Evolutionary conservation across 768 basidiomycete species (phyloP), one percentile per base, ranked within the genome.

Genomic region (Boletus tylopilopsis): DNA sequence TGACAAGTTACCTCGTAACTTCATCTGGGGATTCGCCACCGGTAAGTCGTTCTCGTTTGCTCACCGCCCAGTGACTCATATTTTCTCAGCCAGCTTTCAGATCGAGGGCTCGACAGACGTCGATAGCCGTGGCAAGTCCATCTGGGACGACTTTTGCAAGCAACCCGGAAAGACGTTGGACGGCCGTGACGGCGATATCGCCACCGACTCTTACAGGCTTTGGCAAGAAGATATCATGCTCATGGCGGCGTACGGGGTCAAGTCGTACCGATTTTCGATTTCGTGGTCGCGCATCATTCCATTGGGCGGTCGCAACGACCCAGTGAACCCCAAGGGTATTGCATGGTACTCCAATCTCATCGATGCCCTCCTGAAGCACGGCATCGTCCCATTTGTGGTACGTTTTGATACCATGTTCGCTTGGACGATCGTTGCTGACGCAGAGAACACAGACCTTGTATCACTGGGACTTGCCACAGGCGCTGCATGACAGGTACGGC

Each of bases 401-500:
- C 36, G 80, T 76, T 34, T 3, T 7, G 0, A 23, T 19, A 12
- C 6, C 29, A 6, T 12, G 29, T 22, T 30, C 30, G 6, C 0
- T 3, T 27, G 15, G 5, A 11, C 3, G 39, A 16, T 42, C 18
- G 49, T 47, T 10, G 7, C 21, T 41, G 25, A 51, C 37, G 23
- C 13, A 7, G 18, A 13, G 5, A 23, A 45, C 46, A 10, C 53
- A 86, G 82, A 87, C 83, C 0, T 67, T 87, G 30, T 85, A 85
- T 60, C 85, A 84, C 64, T 90, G 87, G 88, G 87, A 90, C 61
- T 76, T 89, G 10, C 88, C 88, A 10, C 83, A 86, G 60, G 81
- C 69, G 19, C 76, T 92, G 33, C 80, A 87, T 47, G 82, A 88
- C 52, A 75, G 81, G 47, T 90, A 90, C 63, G 78, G 79, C 2